Conservation (phyloP, 305 asterid genomes). For the Euphrasia arctica region DNA sequence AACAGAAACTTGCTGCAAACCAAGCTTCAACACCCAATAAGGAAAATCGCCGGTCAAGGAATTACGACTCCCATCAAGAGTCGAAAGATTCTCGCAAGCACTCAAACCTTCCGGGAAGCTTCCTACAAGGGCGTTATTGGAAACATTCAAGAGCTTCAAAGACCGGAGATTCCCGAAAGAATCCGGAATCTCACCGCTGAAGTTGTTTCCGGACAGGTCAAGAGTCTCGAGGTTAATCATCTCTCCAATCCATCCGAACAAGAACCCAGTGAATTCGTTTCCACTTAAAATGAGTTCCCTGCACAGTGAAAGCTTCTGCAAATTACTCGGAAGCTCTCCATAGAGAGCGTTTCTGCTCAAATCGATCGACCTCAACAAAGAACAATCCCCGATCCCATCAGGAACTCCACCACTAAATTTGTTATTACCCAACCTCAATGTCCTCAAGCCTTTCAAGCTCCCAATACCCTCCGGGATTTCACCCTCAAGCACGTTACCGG, state of each 20-base stretch:
- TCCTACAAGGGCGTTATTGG: slow-evolving; percentile 47
- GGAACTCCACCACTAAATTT: slow-evolving; percentile 52
- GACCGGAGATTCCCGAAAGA: slow-evolving; percentile 48
- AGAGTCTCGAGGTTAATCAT: slow-evolving; percentile 53
- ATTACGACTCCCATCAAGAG: slow-evolving; percentile 52
- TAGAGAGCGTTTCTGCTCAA: slow-evolving; percentile 47
- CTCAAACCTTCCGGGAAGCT: slow-evolving; percentile 53
- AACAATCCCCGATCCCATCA: slow-evolving; percentile 57
- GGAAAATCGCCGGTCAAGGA: slow-evolving; percentile 49
- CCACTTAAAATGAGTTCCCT: slow-evolving; percentile 30
- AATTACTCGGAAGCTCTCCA: slow-evolving; percentile 49
- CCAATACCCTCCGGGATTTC: slow-evolving; percentile 49
- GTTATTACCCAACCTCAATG: slow-evolving; percentile 43
- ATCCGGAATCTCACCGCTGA: slow-evolving; percentile 47
- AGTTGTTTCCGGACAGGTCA: slow-evolving; percentile 53
- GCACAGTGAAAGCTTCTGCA: slow-evolving; percentile 61
- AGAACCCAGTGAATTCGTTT: slow-evolving; percentile 43
- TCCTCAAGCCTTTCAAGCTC: slow-evolving; percentile 50
- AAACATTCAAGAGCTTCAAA: slow-evolving; percentile 45
- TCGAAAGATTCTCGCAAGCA: slow-evolving; percentile 42
- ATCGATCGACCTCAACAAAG: slow-evolving; percentile 58
- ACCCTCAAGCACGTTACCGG: slow-evolving; percentile 58
- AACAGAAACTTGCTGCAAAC: slow-evolving; percentile 43
- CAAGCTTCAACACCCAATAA: slow-evolving; percentile 47
- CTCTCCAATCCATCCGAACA: slow-evolving; percentile 65